Conservation (phyloP, 2,329 filamentous ascomycete species). For the Phialemonium atrogriseum region DNA sequence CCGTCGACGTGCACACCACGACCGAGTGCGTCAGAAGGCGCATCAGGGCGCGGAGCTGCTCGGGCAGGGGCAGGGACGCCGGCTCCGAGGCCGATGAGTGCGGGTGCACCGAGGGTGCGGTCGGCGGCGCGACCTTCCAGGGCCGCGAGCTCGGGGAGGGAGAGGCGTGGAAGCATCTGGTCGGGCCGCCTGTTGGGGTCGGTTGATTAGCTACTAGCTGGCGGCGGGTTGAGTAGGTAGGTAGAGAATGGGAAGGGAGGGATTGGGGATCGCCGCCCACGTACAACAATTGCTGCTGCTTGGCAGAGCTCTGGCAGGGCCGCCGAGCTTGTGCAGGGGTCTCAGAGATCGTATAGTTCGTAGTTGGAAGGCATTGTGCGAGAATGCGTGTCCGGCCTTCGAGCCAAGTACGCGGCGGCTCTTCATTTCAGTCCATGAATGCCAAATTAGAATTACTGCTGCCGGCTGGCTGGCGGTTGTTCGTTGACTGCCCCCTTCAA, state of each 20-base stretch:
- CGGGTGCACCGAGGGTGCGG: constrained; percentile 26
- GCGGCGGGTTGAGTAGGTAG: background rate
- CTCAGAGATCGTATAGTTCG: background rate
- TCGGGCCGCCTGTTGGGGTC: background rate
- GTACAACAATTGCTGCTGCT: background rate
- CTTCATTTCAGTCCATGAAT: constrained; percentile 22
- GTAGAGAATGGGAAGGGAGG: too few relatives aligned
- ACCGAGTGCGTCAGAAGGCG: constrained; percentile 45
- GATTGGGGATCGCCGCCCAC: too few relatives aligned
- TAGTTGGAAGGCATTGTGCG: constrained; percentile 4
- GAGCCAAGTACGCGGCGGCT: constrained; percentile 20
- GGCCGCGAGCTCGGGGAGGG: constrained; percentile 1
- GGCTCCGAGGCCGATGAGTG: constrained; percentile 13
- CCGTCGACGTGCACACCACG: constrained; percentile 45
- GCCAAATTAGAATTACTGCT: constrained; percentile 5
- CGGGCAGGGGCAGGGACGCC: constrained; percentile 29
- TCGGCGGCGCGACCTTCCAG: constrained; percentile 22
- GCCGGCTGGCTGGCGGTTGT: background rate
- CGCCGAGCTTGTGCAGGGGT: background rate
- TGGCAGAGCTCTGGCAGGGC: background rate
- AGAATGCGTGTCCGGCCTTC: constrained; percentile 15
- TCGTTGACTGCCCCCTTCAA: background rate
- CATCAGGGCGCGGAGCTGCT: constrained; percentile 44
- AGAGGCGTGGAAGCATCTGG: background rate
- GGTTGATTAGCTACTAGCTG: background rate